Evolutionary conservation across 2,329 filamentous ascomycete genomes (phyloP), one percentile per base, ranked within the genome.

Genomic region (Penicillium sp.): DNA sequence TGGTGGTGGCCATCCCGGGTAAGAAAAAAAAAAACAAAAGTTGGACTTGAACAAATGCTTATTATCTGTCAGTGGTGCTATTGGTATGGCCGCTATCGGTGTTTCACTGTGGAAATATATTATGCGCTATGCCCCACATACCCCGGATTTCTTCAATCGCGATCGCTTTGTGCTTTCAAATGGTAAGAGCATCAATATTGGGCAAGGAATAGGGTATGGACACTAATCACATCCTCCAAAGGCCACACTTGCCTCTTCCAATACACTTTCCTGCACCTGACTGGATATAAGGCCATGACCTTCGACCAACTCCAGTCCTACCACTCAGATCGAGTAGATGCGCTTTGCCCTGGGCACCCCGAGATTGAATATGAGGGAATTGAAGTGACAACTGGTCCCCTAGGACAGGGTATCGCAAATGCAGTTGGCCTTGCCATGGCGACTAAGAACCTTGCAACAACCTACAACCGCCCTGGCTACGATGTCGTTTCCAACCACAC

Each of bases 1-100:
- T 72, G 84, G 84, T 60, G 86, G 86, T 35, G 87, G 87, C 0
- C 87, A 90, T 67, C 87, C 87, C 19, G 87, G 87, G 83, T 87
- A 76, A 31, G 21, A 19, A 1, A 19, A 24, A 16, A 16, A 1
- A 8, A 13, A 49, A n/a, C 0, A 2, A 10, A 29, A 42, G 22
- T 45, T 13, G n/a, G 16, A 16, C 19, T 13, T 19, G 5, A 21
- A 21, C 33, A 47, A 19, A 42, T 45, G 19, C 7, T 57, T 27
- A 56, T 47, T 22, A 31, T 27, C 11, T 29, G 26, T 3, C 43
- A 82, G 80, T 57, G 79, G 79, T 54, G 73, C 74, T 13, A 76
- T 79, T 54, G 77, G 77, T 5, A 79, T 79, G 76, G 75, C 76
- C 16, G 74, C 76, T 1, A 76, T 79, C 46, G 77, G 76, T 16